Evolutionary conservation across 2,329 filamentous ascomycete genomes (phyloP), one percentile per base, ranked within the genome.

Genomic region (Xylaria sp.): DNA sequence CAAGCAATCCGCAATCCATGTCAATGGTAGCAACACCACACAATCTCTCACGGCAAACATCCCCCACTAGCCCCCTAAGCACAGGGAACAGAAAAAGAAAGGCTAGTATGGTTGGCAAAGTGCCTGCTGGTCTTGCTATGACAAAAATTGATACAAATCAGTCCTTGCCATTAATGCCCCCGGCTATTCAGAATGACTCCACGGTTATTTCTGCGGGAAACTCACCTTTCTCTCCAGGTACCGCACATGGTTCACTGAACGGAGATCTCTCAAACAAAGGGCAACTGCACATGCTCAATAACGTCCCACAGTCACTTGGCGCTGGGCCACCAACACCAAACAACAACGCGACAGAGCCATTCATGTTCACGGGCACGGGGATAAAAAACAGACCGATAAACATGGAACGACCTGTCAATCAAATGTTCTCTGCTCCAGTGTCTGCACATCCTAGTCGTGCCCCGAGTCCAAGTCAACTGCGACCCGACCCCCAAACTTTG

Each of bases 31-130:
- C 87, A 73, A 85, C 88, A 11, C 85, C 90, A 4, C 86, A 87
- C 17, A 89, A 85, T 71, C 78, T 92, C 3, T 96, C 93, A 3
- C 86, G 93, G 54, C 92, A 93, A 72, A 86, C 88, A 4, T 96
- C 93, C 0, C 92, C 93, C 1, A 86, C 81, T 57, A 88, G 85
- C 14, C 85, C 89, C 61, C 81, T 85, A 36, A 91, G 89, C 0
- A 92, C 92, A 1, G 85, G 85, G 39, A 86, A 88, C 51, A 97
- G 97, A 84, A 94, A 94, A 81, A 88, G 94, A 70, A 97, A 97
- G 79, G 89, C 91, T 5, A 94, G 90, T 77, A 86, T 86, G 48
- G 87, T 88, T 17, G 80, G 83, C 39, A 93, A 93, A 78, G 82
- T 97, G 14, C 92, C 93, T 0, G 89, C 87, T 19, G 90, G 88